These are phyloP conservation scores for Fusarium camptoceras DNA, from an alignment of 2,329 filamentous ascomycete genomes.

Conservation along the genomic window DNA sequence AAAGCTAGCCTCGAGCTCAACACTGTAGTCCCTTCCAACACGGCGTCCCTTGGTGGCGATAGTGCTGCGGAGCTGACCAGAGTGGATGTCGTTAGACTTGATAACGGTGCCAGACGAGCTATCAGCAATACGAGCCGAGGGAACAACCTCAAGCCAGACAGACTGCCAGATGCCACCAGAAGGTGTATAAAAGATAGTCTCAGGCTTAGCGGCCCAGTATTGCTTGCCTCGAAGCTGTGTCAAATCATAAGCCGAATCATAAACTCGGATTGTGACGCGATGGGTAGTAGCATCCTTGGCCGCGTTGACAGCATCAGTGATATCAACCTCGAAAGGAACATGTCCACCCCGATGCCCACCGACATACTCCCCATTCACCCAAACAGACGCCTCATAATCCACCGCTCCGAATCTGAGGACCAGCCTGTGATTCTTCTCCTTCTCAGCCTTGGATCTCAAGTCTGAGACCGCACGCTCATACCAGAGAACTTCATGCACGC, in stretches of 20 bases:
- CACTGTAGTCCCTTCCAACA: conserved; percentile 58
- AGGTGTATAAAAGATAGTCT: conserved; percentile 70
- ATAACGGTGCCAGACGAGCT: conserved; percentile 69
- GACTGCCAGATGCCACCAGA: conserved; percentile 69
- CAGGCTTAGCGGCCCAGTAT: conserved; percentile 70
- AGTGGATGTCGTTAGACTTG: conserved; percentile 64
- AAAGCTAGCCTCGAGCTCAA: conserved; percentile 67
- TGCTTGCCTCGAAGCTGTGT: conserved; percentile 76
- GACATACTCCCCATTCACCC: conserved; percentile 64
- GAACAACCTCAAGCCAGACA: conserved; percentile 68
- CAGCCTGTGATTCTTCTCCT: conserved; percentile 55
- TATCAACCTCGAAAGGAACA: conserved; percentile 68
- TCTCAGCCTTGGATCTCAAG: conserved; percentile 58
- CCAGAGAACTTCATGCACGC: conserved; percentile 75
- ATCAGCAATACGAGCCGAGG: conserved; percentile 63
- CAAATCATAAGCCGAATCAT: conserved; percentile 73
- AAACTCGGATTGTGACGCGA: conserved; percentile 67
- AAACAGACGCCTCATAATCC: conserved; percentile 70
- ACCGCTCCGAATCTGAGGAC: conserved; percentile 70
- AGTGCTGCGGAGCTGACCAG: conserved; percentile 62
- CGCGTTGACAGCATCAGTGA: conserved; percentile 60
- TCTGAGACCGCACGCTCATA: conserved; percentile 68
- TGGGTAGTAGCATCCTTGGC: conserved; percentile 44
- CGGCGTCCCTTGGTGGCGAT: conserved; percentile 63
- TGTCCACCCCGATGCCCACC: conserved; percentile 70